A percentile compares a stretch with the other conserved stretches of the same genome.
Evolutionary conservation across 768 basidiomycete species (phyloP).

Genomic region (Suillus sp.): DNA sequence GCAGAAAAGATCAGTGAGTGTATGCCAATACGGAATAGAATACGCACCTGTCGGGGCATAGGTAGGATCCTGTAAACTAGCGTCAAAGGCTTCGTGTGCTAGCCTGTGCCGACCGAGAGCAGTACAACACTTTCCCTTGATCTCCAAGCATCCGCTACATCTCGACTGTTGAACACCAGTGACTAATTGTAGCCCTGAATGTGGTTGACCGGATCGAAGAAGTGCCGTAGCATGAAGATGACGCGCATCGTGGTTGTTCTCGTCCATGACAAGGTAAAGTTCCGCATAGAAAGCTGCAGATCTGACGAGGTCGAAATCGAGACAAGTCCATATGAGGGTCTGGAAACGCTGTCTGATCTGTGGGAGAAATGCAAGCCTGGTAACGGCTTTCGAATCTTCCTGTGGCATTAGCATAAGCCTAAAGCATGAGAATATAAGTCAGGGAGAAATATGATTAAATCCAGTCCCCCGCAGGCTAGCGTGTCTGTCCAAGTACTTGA

Average conservation of each 20-base stretch:
- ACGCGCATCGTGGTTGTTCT: constrained; percentile 74
- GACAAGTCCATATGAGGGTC: constrained; percentile 78
- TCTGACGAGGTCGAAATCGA: constrained; percentile 76
- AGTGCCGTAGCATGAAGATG: constrained; percentile 84
- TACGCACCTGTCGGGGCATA: constrained; percentile 62
- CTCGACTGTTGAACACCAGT: constrained; percentile 58
- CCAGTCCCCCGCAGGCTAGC: constrained; percentile 8
- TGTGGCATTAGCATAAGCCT: constrained; percentile 54
- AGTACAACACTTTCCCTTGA: constrained; percentile 77
- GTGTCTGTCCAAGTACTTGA: constrained; percentile 12
- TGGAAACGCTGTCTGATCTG: constrained; percentile 70
- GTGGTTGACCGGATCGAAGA: constrained; percentile 66
- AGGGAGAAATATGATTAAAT: constrained; percentile 20
- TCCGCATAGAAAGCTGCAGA: constrained; percentile 91
- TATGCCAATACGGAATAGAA: constrained; percentile 12
- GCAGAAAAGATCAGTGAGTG: constrained; percentile 20
- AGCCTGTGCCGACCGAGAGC: constrained; percentile 74
- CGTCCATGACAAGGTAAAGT: constrained; percentile 73
- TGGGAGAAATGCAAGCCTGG: constrained; percentile 46
- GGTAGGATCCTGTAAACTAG: constrained; percentile 52
- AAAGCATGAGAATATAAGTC: constrained; percentile 32
- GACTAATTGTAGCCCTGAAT: constrained; percentile 75
- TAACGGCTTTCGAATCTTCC: constrained; percentile 41
- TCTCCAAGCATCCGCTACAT: constrained; percentile 76
- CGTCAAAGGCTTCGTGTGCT: constrained; percentile 72